These are phyloP conservation scores for Limonium bicolor DNA, from an alignment of 148 eudicot genomes.

Conservation along the genomic window DNA sequence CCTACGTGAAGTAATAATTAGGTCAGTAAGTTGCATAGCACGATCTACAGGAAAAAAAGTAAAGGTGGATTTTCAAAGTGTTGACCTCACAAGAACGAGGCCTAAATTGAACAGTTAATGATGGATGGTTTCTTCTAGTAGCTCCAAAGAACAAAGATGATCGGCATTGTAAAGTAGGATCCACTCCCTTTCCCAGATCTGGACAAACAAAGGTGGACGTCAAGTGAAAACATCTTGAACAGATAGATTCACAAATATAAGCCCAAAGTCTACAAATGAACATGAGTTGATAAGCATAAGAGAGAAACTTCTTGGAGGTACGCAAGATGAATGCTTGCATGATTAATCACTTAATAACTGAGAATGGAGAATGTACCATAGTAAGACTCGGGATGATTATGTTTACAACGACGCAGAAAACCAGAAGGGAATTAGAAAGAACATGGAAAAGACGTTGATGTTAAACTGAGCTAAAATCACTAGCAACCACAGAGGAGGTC, in stretches of 20 bases:
- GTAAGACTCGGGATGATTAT: no score
- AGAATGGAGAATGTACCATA: no score
- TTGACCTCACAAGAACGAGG: conserved; percentile 14
- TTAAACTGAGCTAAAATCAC: no score
- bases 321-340: no score
- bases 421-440: no score
- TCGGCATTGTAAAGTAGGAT: conserved; percentile 13
- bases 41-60: neutral
- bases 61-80: conserved; percentile 25
- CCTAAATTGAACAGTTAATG: conserved; percentile 11
- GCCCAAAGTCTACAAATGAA: no score
- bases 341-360: no score
- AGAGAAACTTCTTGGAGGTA: no score
- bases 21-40: neutral
- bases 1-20: conserved; percentile 24
- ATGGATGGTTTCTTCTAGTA: conserved; percentile 9
- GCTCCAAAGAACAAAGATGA: conserved; percentile 14
- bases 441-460: no score
- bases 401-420: no score
- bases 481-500: no score
- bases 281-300: no score
- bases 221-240: neutral
- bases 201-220: neutral
- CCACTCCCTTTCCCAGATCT: conserved; percentile 16
- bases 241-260: neutral